Evolutionary conservation across 352 stramenopile genomes (phyloP).

Genomic region (Globisporangium megalacanthum): DNA sequence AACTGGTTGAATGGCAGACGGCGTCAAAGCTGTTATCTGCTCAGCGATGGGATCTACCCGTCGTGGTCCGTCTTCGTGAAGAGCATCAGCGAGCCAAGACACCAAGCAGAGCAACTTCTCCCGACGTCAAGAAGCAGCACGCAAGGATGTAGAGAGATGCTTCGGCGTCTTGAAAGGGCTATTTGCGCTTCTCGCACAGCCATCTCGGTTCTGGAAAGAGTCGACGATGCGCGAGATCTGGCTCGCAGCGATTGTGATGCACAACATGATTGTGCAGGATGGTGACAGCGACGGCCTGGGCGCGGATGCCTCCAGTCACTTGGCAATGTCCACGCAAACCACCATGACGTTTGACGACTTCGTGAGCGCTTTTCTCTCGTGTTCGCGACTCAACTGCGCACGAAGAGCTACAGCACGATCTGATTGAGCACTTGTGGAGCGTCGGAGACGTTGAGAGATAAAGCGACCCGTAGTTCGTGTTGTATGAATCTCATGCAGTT

Average conservation of each 20-base stretch:
- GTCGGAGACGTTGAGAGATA: no score
- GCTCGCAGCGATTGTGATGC: constrained; percentile 12
- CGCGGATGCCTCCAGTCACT: no score
- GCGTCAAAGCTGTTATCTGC: constrained; percentile 14
- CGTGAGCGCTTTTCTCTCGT: no score
- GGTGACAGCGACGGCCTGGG: no score
- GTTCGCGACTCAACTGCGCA: no score
- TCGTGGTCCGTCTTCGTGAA: constrained; percentile 17
- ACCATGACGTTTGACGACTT: no score
- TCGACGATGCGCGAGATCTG: neutral
- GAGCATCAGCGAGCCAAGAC: constrained; percentile 10
- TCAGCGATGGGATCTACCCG: constrained; percentile 24
- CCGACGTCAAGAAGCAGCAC: constrained; percentile 14
- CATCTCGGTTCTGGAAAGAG: neutral
- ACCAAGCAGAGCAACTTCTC: constrained; percentile 2
- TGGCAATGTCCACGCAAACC: no score
- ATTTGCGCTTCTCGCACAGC: constrained; percentile 1
- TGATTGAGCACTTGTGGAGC: no score
- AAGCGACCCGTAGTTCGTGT: no score
- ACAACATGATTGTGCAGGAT: constrained; percentile 16
- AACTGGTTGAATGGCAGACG: constrained; percentile 11
- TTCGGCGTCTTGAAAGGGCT: constrained; percentile 19
- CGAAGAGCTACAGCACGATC: no score
- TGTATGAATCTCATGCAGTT: no score
- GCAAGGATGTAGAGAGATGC: constrained; percentile 25